Base-by-base conservation (phyloP, 805 yeast genomes). In the Cyberlindnera misumaiensis region DNA sequence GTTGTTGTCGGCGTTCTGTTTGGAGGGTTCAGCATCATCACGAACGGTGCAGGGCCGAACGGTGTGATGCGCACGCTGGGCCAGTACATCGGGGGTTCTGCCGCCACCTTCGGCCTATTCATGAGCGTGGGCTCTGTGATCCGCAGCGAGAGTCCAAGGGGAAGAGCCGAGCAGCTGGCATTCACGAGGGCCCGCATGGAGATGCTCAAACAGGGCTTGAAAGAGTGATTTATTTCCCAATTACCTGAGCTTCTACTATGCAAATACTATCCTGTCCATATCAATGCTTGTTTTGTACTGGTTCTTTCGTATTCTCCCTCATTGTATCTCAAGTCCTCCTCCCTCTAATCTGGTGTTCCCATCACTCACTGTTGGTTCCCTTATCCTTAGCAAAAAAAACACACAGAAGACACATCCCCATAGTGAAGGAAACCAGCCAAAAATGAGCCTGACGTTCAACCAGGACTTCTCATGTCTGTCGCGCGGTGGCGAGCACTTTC, bases 31-130 rank as follows among this genome's bases (percentile, higher is more conserved):
- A 82, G 96, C 42, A 83, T 94, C 50, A 62, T 87, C 48, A 89
- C 88, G 40, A 80, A 83, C 49, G 99, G 99, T 14, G 93, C 98
- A n/a, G 96, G 96, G 11, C 98, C 99, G 35, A 84, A 86, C 56
- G 99, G 99, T 40, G 86, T 86, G 41, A 84, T 93, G 80, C 81
- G 96, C 67, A 90, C 97, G 2, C 68, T 93, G 56, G 97, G 98
- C 40, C 96, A 90, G 65, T 93, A 89, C 64, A 89, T 93, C 64
- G 81, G 83, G 53, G 97, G 97, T 39, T 86, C 96, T 5, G 96
- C 96, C 3, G 96, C 94, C 35, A 90, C 97, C 10, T 90, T 93
- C 63, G 97, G 97, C 30, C 73, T 90, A 52, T 87, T 90, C 63
- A 89, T 90, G 97, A 83, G 95, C 32, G 83, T 90, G 49, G 97